phyloP scores from a whole-genome alignment of 768 basidiomycete species.

The Agaricus sinodeliciosus region DNA sequence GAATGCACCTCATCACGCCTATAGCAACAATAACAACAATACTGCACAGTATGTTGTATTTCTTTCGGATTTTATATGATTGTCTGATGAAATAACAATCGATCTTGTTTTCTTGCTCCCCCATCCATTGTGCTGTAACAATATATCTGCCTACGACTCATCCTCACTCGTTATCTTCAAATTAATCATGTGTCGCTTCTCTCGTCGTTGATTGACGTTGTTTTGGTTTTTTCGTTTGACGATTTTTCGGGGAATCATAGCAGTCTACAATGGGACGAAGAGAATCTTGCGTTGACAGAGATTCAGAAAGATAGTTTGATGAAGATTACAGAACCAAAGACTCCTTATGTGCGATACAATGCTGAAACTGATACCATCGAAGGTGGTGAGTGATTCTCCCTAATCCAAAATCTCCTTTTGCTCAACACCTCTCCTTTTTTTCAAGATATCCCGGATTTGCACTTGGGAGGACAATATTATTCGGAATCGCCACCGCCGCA shows the following conservation, averaged over 20 bases:
- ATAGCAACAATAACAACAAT: slow-evolving; percentile 23
- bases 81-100: not conserved
- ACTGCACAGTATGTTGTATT: slow-evolving; percentile 40
- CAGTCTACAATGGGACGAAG: slow-evolving; percentile 93
- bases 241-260: slow-evolving; percentile 19
- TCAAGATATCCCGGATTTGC: slow-evolving; percentile 78
- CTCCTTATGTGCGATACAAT: slow-evolving; percentile 90
- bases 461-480: slow-evolving; percentile 41
- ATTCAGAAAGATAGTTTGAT: slow-evolving; percentile 93
- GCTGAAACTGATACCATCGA: slow-evolving; percentile 80
- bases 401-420: not conserved
- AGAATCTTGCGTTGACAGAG: slow-evolving; percentile 87
- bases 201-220: not conserved
- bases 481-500: slow-evolving; percentile 24
- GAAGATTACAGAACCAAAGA: slow-evolving; percentile 99
- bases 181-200: not conserved
- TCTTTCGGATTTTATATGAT: not conserved
- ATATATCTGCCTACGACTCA: not conserved
- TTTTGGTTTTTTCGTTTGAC: not conserved
- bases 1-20: slow-evolving; percentile 51
- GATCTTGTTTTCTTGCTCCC: too few species aligned
- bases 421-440: not conserved
- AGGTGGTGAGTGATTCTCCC: slow-evolving; percentile 49
- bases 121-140: too few species aligned
- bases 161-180: not conserved